Evolutionary conservation across 495 filamentous ascomycete genomes (phyloP), one percentile per base, ranked within the genome.

Genomic region (Annulohypoxylon bovei): DNA sequence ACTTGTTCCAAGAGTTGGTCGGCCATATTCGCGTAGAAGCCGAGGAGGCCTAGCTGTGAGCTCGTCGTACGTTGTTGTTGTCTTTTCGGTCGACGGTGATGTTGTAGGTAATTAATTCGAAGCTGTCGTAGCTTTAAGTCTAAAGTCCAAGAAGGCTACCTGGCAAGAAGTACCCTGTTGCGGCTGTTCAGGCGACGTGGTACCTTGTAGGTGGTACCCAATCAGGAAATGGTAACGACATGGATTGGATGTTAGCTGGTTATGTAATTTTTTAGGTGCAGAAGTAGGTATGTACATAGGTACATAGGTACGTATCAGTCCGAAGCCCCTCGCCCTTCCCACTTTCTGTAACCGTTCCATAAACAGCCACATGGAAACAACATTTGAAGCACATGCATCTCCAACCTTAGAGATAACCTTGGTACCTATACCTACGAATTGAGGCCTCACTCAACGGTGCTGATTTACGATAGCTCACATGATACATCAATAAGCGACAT

Each of bases 1-100:
- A 89, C 80, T 75, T 92, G 87, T 25, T 93, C 90, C 12, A 97
- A 81, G 6, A 97, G 60, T 65, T 91, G 85, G 62, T 95, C 89
- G 7, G 89, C 92, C 93, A 96, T 97, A 25, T 44, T 69, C 4
- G 8, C 4, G 32, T 16, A 49, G 23, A 27, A 3, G 4, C 25
- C n/a, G 11, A 37, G 5, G 4, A 55, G 11, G 37, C 32, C 32
- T 33, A 5, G 6, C 7, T 46, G 30, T 32, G 37, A 33, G 23
- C 8, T 18, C 18, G 18, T 12, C 12, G 56, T 6, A 46, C 4
- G 23, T 7, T 49, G 39, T 39, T n/a, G 62, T 59, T 37, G 18
- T 54, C 25, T 52, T 42, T 70, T 16, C 4, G 3, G 14, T 50
- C 11, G 58, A 16, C 42, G 52, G 37, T 11, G 23, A 11, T 27